Evolutionary conservation across 768 basidiomycete species (phyloP), one percentile per base, ranked within the genome.

Genomic region (Tricholoma flavovirens): DNA sequence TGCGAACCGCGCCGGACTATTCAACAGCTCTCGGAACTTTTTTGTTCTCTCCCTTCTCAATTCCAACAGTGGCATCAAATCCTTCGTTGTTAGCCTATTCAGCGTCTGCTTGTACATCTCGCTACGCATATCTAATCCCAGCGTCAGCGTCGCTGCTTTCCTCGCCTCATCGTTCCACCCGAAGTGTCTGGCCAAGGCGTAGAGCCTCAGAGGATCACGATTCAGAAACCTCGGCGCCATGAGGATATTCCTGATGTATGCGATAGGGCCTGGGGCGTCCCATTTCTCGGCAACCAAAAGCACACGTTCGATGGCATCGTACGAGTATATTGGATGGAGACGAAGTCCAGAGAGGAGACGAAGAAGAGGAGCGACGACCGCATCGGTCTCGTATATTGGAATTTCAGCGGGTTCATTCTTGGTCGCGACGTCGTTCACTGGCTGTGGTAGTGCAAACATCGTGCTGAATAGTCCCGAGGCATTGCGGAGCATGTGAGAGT

Each of bases 281-380:
- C 87, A 89, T 63, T 85, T 87, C 61, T 88, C 84, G 2, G 86
- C 83, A 0, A 84, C 75, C 40, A 71, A 74, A 26, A 88, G 68
- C 5, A 89, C 73, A 8, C 75, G 71, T 53, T 83, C 83, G 36
- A 85, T 67, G 12, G 69, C 67, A 59, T 83, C 81, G 59, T 79
- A 80, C 3, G 79, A 78, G 35, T 72, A 70, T 62, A 81, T 77
- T 4, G 70, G 67, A 2, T 76, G 73, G 11, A 83, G 73, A 0
- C 78, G 70, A 10, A 84, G 73, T 15, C 85, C 84, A 36, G 75
- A 81, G 35, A 83, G 73, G 66, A 86, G 78, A 60, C 75, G 77
- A 2, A 88, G 75, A 1, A 87, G 66, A 3, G 75, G 75, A 58
- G 83, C 80, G 38, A 86, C 75, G 0, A 77, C 77, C 54, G 68